Evolutionary conservation across 2,329 filamentous ascomycete species (phyloP).

Genomic region (Periconia digitata): DNA sequence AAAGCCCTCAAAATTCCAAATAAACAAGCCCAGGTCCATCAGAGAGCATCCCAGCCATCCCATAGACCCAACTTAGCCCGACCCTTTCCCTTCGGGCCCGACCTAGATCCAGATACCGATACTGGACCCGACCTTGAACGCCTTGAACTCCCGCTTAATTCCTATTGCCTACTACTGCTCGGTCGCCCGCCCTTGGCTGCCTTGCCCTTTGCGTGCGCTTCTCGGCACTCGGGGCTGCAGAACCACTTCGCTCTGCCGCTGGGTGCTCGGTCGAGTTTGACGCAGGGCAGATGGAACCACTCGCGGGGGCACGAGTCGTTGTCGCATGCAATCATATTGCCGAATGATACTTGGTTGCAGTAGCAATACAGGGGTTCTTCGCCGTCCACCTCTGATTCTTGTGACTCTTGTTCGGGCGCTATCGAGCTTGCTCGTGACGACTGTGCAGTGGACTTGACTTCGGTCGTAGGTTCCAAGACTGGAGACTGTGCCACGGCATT

Average conservation of each 20-base stretch:
- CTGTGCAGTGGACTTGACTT: constrained; percentile 31
- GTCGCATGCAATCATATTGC: constrained; percentile 69
- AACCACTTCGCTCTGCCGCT: constrained; percentile 45
- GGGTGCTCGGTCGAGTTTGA: constrained; percentile 62
- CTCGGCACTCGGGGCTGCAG: constrained; percentile 43
- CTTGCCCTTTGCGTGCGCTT: constrained; percentile 31
- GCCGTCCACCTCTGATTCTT: constrained; percentile 40
- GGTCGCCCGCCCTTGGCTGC: constrained; percentile 37
- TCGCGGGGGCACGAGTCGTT: constrained; percentile 65
- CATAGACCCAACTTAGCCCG: constrained; percentile 19
- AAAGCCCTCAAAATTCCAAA: background rate
- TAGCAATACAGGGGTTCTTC: constrained; percentile 65
- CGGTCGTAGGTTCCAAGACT: constrained; percentile 24
- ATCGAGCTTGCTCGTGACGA: constrained; percentile 37
- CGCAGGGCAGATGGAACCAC: constrained; percentile 69
- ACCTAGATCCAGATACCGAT: constrained; percentile 19
- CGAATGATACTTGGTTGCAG: constrained; percentile 65
- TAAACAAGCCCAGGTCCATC: constrained; percentile 25
- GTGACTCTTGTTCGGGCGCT: constrained; percentile 36
- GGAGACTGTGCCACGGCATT: constrained; percentile 29
- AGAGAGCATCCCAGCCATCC: constrained; percentile 32
- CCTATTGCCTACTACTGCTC: constrained; percentile 44
- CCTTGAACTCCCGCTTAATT: constrained; percentile 44
- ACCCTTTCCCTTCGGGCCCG: constrained; percentile 34
- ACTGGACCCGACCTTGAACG: constrained; percentile 24